These are phyloP conservation scores for Lepidium campestre DNA, from an alignment of 441 rosid genomes.

Conservation along the genomic window DNA sequence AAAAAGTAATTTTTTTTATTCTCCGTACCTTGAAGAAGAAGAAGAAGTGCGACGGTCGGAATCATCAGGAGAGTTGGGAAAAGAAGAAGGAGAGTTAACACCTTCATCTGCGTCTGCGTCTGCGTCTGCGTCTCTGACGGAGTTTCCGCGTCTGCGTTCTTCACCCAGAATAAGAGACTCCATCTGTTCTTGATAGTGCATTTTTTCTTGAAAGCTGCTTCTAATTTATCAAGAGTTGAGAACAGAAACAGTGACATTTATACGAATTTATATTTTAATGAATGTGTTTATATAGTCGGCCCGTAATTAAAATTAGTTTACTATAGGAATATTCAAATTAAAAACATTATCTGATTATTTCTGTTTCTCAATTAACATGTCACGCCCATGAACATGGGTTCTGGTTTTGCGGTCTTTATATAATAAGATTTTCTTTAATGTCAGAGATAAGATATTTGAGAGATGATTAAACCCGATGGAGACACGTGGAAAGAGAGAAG, in stretches of 20 bases:
- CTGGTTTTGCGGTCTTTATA: constrained; percentile 20
- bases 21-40: constrained; percentile 24
- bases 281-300: constrained; percentile 5
- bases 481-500: constrained; percentile 9
- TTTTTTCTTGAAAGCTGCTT: background rate
- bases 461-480: background rate
- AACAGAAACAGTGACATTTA: constrained; percentile 4
- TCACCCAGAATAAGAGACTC: constrained; percentile 25
- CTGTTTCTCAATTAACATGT: constrained; percentile 17
- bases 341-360: constrained; percentile 26
- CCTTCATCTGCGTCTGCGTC: constrained; percentile 20
- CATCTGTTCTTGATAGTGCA: constrained; percentile 33
- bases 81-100: constrained; percentile 23
- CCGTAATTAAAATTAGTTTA: background rate
- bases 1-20: background rate
- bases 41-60: constrained; percentile 23
- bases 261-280: background rate
- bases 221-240: background rate
- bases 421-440: background rate
- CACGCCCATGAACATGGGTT: constrained; percentile 29
- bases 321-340: constrained; percentile 13
- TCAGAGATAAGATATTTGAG: constrained; percentile 13
- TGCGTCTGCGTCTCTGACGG: constrained; percentile 14
- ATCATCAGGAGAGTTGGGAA: constrained; percentile 28
- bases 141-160: constrained; percentile 29